Percentiles rank a stretch among this genome's conserved stretches.
Conservation (phyloP, 495 filamentous ascomycete genomes). For the Talaromyces thailandensis region DNA sequence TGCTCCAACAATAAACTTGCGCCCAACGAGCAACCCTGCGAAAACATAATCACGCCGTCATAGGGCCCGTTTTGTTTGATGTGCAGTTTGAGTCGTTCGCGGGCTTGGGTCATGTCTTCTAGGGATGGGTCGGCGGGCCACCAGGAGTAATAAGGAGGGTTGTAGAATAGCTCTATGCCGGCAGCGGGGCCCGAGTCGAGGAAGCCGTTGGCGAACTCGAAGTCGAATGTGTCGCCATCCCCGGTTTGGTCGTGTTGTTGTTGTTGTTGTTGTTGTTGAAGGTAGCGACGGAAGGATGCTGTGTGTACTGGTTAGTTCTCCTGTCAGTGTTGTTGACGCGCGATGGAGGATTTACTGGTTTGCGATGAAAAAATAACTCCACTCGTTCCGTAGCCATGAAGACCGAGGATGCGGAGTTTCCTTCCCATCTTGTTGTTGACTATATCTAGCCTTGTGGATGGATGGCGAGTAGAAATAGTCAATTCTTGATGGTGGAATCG, state of each 20-base stretch:
- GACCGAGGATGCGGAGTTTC: slow-evolving; percentile 50
- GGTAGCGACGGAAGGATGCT: slow-evolving; percentile 33
- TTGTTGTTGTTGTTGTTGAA: slow-evolving; percentile 12
- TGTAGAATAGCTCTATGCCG: slow-evolving; percentile 45
- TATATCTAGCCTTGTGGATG: not conserved
- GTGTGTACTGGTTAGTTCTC: slow-evolving; percentile 8
- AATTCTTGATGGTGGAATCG: not conserved
- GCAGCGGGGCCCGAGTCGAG: slow-evolving; percentile 33
- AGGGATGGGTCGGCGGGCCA: slow-evolving; percentile 18
- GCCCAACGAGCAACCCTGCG: slow-evolving; percentile 47
- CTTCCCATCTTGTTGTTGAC: slow-evolving; percentile 3
- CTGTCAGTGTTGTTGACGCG: not conserved
- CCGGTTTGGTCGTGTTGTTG: slow-evolving; percentile 5
- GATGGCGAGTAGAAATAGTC: not conserved
- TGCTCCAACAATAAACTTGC: slow-evolving; percentile 35
- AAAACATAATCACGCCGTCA: slow-evolving; percentile 52
- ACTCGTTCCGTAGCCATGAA: slow-evolving; percentile 57
- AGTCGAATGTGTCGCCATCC: slow-evolving; percentile 23
- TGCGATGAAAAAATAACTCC: slow-evolving; percentile 49
- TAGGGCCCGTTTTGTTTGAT: slow-evolving; percentile 46
- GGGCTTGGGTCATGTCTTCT: slow-evolving; percentile 22
- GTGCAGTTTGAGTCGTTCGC: slow-evolving; percentile 37
- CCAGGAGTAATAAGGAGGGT: slow-evolving; percentile 40
- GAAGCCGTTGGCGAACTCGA: slow-evolving; percentile 51
- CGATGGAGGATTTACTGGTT: slow-evolving; percentile 29